These are phyloP conservation scores for Bothriochloa decipiens DNA, from an alignment of 176 grass and related monocot genomes.

Conservation along the genomic window DNA sequence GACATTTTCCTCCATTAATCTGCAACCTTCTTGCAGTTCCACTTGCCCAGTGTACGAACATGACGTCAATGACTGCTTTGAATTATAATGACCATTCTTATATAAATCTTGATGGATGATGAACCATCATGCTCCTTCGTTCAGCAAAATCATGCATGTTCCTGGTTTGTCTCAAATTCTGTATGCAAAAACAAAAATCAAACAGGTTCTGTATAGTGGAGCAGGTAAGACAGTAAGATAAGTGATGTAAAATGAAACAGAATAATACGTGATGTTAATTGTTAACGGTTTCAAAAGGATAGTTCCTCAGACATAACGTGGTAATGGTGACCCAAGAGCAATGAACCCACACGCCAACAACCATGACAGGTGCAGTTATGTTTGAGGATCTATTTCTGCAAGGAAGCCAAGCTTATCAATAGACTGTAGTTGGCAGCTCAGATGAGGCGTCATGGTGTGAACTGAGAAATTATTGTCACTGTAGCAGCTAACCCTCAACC, in stretches of 20 bases:
- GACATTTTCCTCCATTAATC: neutral
- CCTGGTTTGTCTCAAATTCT: neutral
- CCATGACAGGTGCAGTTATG: too few species aligned
- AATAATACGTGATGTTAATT: neutral
- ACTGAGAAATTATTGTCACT: too few species aligned
- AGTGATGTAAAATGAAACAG: neutral
- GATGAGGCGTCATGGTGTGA: too few species aligned
- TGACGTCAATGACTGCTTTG: neutral
- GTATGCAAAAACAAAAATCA: neutral
- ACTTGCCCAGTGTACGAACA: neutral
- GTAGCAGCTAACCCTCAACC: too few species aligned
- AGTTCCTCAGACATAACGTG: too few species aligned
- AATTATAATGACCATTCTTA: neutral
- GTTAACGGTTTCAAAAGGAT: neutral
- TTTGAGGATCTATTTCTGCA: too few species aligned
- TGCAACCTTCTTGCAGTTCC: neutral
- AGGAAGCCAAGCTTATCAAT: too few species aligned
- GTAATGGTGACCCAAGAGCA: too few species aligned
- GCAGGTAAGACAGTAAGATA: neutral
- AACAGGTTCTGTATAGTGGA: neutral
- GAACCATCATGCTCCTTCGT: neutral
- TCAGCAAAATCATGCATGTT: neutral
- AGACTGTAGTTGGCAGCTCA: too few species aligned
- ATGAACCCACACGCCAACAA: too few species aligned
- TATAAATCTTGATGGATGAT: too few species aligned